A percentile compares a stretch with the other conserved stretches of the same genome.
phyloP scores from a whole-genome alignment of 176 grass and related monocot species.

The Saccharum officinarum region DNA sequence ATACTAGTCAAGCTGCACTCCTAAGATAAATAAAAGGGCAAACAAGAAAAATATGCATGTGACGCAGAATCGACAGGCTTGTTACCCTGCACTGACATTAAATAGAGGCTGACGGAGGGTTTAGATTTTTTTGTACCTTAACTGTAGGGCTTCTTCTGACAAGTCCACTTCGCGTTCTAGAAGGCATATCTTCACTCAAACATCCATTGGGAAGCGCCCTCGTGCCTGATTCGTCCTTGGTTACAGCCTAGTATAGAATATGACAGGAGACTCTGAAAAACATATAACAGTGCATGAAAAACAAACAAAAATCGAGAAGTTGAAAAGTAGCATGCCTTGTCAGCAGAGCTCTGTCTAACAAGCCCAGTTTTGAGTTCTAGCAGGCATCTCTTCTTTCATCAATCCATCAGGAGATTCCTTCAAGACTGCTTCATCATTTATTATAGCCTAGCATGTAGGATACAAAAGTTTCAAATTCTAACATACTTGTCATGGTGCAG shows the following conservation, averaged over 20 bases:
- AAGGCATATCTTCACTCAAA: slow-evolving; percentile 40
- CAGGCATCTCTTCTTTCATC: background rate
- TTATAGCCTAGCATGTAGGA: background rate
- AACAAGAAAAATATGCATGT: slow-evolving; percentile 21
- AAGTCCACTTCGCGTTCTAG: slow-evolving; percentile 27
- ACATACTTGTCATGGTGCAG: background rate
- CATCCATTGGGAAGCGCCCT: slow-evolving; percentile 8
- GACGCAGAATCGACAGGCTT: background rate
- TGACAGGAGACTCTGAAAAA: slow-evolving; percentile 8
- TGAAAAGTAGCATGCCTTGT: slow-evolving; percentile 34
- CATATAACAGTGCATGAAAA: background rate
- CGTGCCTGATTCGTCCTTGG: slow-evolving; percentile 10
- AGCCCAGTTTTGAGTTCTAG: slow-evolving; percentile 12
- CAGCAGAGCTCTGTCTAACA: background rate
- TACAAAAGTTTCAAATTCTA: background rate
- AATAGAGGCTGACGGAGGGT: background rate
- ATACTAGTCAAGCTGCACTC: background rate
- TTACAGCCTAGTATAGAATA: slow-evolving; percentile 36
- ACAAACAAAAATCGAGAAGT: background rate
- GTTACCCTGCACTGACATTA: background rate
- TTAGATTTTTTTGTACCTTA: slow-evolving; percentile 32
- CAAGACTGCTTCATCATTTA: background rate
- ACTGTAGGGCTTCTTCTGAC: background rate
- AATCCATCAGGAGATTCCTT: slow-evolving; percentile 1
- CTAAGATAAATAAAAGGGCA: slow-evolving; percentile 2